Percentiles rank a stretch among this genome's conserved stretches.
Evolutionary conservation across 2,329 filamentous ascomycete genomes (phyloP).

Genomic region (Mycosphaerella sp.): DNA sequence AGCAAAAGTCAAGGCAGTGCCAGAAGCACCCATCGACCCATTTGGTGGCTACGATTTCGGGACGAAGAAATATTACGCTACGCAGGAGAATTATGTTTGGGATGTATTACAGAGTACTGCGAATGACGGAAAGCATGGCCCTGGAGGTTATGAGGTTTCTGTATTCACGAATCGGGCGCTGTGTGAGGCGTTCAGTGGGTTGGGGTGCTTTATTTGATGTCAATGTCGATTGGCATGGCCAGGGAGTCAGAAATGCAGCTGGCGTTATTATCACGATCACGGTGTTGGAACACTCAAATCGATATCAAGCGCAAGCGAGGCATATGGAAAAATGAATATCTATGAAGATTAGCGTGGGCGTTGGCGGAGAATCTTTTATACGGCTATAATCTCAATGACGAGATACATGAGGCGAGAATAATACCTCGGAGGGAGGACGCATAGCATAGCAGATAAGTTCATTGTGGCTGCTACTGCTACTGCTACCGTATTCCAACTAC

Average conservation of each 20-base stretch:
- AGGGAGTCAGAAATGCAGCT: no score
- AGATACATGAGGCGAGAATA: no score
- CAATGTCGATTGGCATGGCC: no score
- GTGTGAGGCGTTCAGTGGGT: conserved; percentile 81
- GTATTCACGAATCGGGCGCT: conserved; percentile 78
- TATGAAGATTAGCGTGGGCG: not conserved
- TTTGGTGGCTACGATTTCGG: conserved; percentile 69
- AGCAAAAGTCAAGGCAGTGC: conserved; percentile 51
- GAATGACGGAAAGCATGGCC: conserved; percentile 58
- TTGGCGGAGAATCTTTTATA: not conserved
- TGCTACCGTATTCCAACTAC: conserved; percentile 31
- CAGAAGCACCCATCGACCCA: conserved; percentile 76
- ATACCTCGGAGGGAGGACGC: no score
- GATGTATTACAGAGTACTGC: conserved; percentile 63
- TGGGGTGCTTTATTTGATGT: conserved; percentile 69
- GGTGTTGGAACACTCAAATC: no score
- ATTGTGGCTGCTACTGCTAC: no score
- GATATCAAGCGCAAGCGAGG: no score
- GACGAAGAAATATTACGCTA: conserved; percentile 58
- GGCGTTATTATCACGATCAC: no score
- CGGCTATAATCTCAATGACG: no score
- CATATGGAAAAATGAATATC: no score
- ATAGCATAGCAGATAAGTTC: no score
- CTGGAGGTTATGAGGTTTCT: conserved; percentile 74
- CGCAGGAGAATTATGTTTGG: conserved; percentile 67